Percentiles rank a stretch among this genome's conserved stretches.
Conservation (phyloP, 2,329 filamentous ascomycete species). For the Juglanconis juglandina region DNA sequence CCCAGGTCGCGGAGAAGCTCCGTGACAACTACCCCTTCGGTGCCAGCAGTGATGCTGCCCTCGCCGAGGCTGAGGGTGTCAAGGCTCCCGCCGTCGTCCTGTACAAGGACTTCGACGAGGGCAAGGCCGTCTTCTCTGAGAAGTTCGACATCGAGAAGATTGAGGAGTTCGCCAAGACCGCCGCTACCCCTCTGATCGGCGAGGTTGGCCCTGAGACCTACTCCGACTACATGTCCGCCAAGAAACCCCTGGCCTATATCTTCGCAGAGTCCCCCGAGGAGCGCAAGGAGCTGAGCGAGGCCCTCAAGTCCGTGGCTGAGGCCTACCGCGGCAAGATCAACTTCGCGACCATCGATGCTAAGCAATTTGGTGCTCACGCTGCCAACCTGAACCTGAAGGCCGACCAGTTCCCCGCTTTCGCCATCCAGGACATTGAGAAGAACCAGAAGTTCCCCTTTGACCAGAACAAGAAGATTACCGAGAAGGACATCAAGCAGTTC, state of each 20-base stretch:
- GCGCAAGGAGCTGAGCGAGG: constrained; percentile 71
- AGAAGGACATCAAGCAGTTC: constrained; percentile 71
- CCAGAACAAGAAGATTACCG: constrained; percentile 74
- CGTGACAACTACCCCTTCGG: constrained; percentile 93
- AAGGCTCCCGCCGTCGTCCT: constrained; percentile 83
- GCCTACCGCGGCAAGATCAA: constrained; percentile 93
- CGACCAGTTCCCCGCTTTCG: constrained; percentile 94
- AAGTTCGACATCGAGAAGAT: constrained; percentile 81
- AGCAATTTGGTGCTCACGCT: constrained; percentile 89
- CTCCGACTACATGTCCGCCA: constrained; percentile 86
- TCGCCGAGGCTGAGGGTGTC: constrained; percentile 89
- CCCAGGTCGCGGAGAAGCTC: constrained; percentile 66
- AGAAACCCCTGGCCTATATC: constrained; percentile 93
- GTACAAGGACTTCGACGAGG: constrained; percentile 98
- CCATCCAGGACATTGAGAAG: constrained; percentile 92
- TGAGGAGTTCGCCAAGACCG: constrained; percentile 75
- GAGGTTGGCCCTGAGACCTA: constrained; percentile 98
- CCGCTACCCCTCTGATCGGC: constrained; percentile 85
- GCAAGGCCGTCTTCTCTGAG: constrained; percentile 79
- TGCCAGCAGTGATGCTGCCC: constrained; percentile 73
- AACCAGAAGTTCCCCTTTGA: constrained; percentile 97
- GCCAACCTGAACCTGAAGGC: constrained; percentile 95
- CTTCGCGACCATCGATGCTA: constrained; percentile 96
- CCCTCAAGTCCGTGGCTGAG: constrained; percentile 82
- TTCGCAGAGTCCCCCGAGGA: constrained; percentile 91